Conservation (phyloP, 805 yeast species). For the Naumovozyma dairenensis region DNA sequence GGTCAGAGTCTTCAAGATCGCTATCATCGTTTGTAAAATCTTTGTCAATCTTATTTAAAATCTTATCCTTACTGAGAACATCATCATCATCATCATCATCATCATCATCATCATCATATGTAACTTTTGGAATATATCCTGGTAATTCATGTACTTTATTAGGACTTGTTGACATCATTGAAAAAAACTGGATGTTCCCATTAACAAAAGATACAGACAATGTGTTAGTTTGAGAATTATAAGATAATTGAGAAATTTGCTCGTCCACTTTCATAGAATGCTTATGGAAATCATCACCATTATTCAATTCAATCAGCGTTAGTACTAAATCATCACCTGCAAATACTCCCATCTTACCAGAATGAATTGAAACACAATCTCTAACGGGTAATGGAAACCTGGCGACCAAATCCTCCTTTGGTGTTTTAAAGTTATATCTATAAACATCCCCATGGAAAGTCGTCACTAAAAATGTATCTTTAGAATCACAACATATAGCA, state of each 20-base stretch:
- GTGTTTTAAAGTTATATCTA: conserved; percentile 12
- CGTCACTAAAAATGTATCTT: conserved; percentile 15
- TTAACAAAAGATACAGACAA: conserved; percentile 48
- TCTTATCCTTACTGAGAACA: conserved; percentile 24
- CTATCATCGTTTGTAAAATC: conserved; percentile 22
- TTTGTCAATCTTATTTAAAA: conserved; percentile 4
- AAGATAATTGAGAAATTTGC: conserved; percentile 47
- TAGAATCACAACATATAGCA: conserved; percentile 18
- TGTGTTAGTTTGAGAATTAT: conserved; percentile 46
- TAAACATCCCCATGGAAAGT: conserved; percentile 22
- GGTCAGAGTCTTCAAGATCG: conserved; percentile 35
- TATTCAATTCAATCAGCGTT: conserved; percentile 35
- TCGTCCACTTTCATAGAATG: conserved; percentile 37
- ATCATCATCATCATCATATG: conserved; percentile 20
- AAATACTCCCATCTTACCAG: conserved; percentile 45
- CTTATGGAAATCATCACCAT: conserved; percentile 13
- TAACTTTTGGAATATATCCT: conserved; percentile 29
- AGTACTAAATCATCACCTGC: conserved; percentile 63
- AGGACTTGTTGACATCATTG: conserved; percentile 45
- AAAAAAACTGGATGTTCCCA: conserved; percentile 48
- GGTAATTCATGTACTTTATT: conserved; percentile 37
- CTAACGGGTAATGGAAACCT: conserved; percentile 31
- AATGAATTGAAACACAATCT: conserved; percentile 48
- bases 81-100: too few relatives aligned
- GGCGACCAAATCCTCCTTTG: conserved; percentile 32